Evolutionary conservation across 345 rosid genomes (phyloP), one percentile per base, ranked within the genome.

Genomic region (Eucalyptus grandis): DNA sequence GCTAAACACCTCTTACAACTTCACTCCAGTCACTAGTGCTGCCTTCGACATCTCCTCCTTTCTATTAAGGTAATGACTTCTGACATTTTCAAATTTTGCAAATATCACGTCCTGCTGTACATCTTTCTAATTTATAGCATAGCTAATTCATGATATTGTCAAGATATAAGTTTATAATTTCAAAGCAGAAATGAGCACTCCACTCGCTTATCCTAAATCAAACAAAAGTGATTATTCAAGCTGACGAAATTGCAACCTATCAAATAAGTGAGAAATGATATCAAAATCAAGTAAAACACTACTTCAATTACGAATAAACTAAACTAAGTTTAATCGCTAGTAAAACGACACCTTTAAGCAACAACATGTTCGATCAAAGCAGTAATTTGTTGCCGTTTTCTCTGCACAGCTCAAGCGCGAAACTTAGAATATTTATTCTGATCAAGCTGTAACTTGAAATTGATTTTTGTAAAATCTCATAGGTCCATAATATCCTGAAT

Each of bases 381-480:
- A 22, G 3, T 56, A 1, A 21, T 56, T 56, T 56, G 62, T 56
- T 56, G 62, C 3, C 9, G 62, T 22, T 51, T 17, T 8, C 54
- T 51, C 6, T 7, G 19, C 8, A 51, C 4, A 51, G 8, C 21
- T 0, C 12, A 24, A 56, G 30, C 19, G 12, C 1, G 0, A 56
- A 56, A 56, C 62, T 56, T 56, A 56, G 12, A 56, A 56, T 56
- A 56, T 9, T 21, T 4, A 9, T 56, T 56, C 12, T 5, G 1
- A 56, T 22, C 12, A 24, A 56, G 12, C 12, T 56, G 27, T 56
- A 56, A 56, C 19, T 56, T 4, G 12, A 56, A 56, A 56, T 24
- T 24, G 5, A 54, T 24, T 56, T 56, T 56, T 56, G 6, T 56
- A 56, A 56, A 56, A 56, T 56, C 30, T 24, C 3, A 56, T 4